phyloP scores from a whole-genome alignment of 2,329 filamentous ascomycete species.

The Laburnicola sp. region DNA sequence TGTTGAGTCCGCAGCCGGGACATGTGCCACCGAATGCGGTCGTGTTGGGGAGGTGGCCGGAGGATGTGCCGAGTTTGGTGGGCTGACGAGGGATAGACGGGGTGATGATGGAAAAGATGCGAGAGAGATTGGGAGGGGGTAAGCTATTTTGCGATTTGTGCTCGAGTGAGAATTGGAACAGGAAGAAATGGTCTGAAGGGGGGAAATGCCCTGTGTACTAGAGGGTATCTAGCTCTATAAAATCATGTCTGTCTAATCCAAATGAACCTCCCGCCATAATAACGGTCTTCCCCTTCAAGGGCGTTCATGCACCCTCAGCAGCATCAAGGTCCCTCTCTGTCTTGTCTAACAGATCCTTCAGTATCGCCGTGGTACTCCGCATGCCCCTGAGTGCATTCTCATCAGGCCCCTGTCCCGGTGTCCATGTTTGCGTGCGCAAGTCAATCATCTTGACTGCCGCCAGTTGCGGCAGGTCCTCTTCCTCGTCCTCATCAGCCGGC shows the following conservation, averaged over 20 bases:
- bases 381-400: constrained; percentile 80
- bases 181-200: not conserved
- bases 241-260: not conserved
- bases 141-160: not conserved
- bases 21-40: constrained; percentile 77
- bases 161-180: not conserved
- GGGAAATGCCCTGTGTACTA: not conserved
- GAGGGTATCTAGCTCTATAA: constrained; percentile 10
- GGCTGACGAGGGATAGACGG: constrained; percentile 16
- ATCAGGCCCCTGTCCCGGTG: constrained; percentile 79
- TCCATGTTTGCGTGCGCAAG: constrained; percentile 86
- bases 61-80: constrained; percentile 77
- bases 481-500: constrained; percentile 45
- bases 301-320: constrained; percentile 1
- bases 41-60: constrained; percentile 84
- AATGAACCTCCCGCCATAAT: not conserved
- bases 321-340: constrained; percentile 28
- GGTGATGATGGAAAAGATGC: not conserved
- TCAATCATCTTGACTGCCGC: constrained; percentile 88
- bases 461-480: constrained; percentile 61
- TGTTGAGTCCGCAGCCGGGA: constrained; percentile 82
- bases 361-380: constrained; percentile 69
- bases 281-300: not conserved
- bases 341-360: constrained; percentile 62
- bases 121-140: not conserved